phyloP scores from a whole-genome alignment of 1,284 basidiomycete genomes.

The Inonotus hispidus region DNA sequence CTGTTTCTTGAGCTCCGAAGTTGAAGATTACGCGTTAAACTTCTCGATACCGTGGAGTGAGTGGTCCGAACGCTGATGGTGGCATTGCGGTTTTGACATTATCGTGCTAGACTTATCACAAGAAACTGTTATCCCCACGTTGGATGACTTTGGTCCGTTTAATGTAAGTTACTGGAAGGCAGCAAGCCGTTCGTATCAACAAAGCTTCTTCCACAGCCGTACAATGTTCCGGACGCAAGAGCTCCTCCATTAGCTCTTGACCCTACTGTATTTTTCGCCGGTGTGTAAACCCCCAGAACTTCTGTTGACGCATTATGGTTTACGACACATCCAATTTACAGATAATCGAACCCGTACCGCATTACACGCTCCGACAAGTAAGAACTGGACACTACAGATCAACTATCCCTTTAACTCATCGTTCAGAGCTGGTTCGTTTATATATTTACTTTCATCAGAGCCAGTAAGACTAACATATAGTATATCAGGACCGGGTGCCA shows the following conservation, averaged over 20 bases:
- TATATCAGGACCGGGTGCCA: constrained; percentile 17
- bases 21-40: constrained; percentile 56
- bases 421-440: constrained; percentile 18
- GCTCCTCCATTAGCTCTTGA: constrained; percentile 31
- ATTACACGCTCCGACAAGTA: constrained; percentile 63
- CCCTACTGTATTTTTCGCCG: constrained; percentile 47
- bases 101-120: constrained; percentile 30
- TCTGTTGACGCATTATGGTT: too few species aligned
- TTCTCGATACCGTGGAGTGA: constrained; percentile 63
- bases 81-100: constrained; percentile 6
- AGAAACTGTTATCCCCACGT: constrained; percentile 21
- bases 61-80: constrained; percentile 21
- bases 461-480: constrained; percentile 7
- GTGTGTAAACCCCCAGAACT: constrained; percentile 29
- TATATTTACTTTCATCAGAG: not conserved
- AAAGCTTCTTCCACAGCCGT: constrained; percentile 18
- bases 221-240: constrained; percentile 32
- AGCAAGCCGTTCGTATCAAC: too few species aligned
- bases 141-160: constrained; percentile 19
- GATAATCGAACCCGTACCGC: constrained; percentile 51
- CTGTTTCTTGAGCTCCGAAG: constrained; percentile 47
- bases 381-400: constrained; percentile 47
- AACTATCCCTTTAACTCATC: constrained; percentile 46
- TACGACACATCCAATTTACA: constrained; percentile 22
- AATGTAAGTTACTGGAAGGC: constrained; percentile 15